Conservation (phyloP, 2,329 filamentous ascomycete species). For the Pseudogymnoascus sp. region DNA sequence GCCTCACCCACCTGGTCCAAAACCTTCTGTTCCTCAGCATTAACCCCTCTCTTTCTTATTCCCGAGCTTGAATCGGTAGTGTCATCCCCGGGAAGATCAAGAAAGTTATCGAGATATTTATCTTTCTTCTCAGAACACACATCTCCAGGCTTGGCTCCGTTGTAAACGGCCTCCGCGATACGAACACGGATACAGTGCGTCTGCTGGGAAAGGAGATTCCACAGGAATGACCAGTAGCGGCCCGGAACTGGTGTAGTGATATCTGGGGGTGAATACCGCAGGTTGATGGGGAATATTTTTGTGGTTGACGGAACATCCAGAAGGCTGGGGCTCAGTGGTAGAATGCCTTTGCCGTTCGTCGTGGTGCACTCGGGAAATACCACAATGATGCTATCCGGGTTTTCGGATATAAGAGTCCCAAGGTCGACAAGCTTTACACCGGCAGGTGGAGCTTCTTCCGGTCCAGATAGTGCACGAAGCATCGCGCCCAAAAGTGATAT, state of each 20-base stretch:
- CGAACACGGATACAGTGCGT: slow-evolving; percentile 87
- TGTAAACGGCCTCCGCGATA: slow-evolving; percentile 67
- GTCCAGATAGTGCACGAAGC: slow-evolving; percentile 58
- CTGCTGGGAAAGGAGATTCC: slow-evolving; percentile 74
- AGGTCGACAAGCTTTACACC: slow-evolving; percentile 50
- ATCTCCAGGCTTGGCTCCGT: slow-evolving; percentile 33
- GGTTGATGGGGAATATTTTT: slow-evolving; percentile 81
- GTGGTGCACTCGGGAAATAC: slow-evolving; percentile 93
- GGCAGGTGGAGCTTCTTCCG: slow-evolving; percentile 39
- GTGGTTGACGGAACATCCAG: slow-evolving; percentile 56
- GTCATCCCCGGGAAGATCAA: slow-evolving; percentile 22
- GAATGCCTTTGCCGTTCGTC: slow-evolving; percentile 83
- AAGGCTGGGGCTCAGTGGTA: slow-evolving; percentile 73
- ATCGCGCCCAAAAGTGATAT: slow-evolving; percentile 73
- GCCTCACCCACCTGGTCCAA: slow-evolving; percentile 77
- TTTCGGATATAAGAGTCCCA: slow-evolving; percentile 50
- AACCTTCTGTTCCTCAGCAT: slow-evolving; percentile 54
- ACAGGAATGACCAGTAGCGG: slow-evolving; percentile 65
- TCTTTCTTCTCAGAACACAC: slow-evolving; percentile 22
- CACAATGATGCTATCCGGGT: slow-evolving; percentile 69
- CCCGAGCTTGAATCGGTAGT: slow-evolving; percentile 12
- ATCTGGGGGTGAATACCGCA: slow-evolving; percentile 82
- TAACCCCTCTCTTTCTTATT: slow-evolving; percentile 10
- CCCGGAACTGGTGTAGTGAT: slow-evolving; percentile 84
- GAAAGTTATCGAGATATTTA: slow-evolving; percentile 26